phyloP scores from a whole-genome alignment of 441 rosid genomes.

The Breynia disticha region DNA sequence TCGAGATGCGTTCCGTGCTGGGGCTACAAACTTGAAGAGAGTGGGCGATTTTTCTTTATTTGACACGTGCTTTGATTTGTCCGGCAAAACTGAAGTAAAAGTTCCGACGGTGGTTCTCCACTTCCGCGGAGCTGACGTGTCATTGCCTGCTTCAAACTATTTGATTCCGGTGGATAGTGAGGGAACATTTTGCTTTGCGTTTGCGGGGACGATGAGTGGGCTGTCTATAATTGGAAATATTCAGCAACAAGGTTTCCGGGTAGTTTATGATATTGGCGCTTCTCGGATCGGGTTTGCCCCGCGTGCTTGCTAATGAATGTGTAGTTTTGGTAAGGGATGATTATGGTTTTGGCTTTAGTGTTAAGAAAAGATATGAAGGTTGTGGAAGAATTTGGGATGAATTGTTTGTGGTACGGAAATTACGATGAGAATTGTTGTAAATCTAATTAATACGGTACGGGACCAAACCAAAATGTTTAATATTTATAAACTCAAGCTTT shows the following conservation, averaged over 20 bases:
- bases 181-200: slow-evolving; percentile 83
- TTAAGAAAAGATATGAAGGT: too few species aligned
- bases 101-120: slow-evolving; percentile 91
- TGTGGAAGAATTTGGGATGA: too few species aligned
- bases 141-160: slow-evolving; percentile 78
- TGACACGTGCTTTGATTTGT: slow-evolving; percentile 77
- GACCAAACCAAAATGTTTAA: too few species aligned
- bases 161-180: slow-evolving; percentile 62
- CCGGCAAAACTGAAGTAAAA: slow-evolving; percentile 70
- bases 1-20: slow-evolving; percentile 55
- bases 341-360: too few species aligned
- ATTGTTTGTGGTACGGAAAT: too few species aligned
- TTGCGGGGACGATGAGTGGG: slow-evolving; percentile 72
- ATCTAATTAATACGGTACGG: too few species aligned
- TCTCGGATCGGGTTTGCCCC: slow-evolving; percentile 74
- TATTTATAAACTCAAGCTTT: too few species aligned
- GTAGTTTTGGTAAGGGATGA: neutral
- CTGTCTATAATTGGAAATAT: slow-evolving; percentile 82
- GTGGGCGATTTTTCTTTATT: slow-evolving; percentile 72
- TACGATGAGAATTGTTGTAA: too few species aligned
- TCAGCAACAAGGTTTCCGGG: slow-evolving; percentile 91
- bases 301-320: slow-evolving; percentile 53
- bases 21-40: slow-evolving; percentile 44
- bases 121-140: slow-evolving; percentile 68
- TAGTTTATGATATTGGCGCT: slow-evolving; percentile 58